These are phyloP conservation scores for Syzygium syzygioides DNA, from an alignment of 441 rosid species.

Conservation along the genomic window DNA sequence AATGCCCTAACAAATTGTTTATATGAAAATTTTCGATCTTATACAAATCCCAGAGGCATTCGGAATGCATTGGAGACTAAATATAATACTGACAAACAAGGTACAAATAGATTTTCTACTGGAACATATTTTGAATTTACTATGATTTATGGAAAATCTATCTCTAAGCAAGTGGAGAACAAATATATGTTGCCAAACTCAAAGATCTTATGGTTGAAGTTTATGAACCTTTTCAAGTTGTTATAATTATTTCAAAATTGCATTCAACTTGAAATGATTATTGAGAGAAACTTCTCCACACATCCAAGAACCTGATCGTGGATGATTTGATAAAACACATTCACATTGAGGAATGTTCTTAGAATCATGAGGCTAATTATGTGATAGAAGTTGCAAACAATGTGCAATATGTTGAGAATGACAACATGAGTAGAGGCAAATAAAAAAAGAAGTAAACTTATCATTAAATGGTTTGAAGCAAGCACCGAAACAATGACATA, in stretches of 20 bases:
- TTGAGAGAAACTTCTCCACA: neutral
- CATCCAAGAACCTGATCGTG: accelerated
- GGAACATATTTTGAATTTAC: neutral
- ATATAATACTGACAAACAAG: neutral
- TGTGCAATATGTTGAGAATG: neutral
- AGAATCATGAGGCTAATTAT: accelerated
- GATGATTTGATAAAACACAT: neutral
- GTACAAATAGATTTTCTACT: neutral
- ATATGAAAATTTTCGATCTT: neutral
- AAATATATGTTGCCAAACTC: neutral
- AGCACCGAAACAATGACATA: neutral
- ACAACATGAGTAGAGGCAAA: neutral
- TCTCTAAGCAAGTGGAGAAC: neutral
- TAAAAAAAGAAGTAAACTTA: neutral
- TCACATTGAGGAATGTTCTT: neutral
- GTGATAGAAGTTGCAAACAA: neutral
- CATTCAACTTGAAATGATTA: neutral
- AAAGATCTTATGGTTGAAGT: neutral
- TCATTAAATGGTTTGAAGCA: neutral
- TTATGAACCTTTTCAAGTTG: neutral
- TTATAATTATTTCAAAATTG: neutral
- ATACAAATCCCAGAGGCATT: neutral
- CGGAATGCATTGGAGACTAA: neutral
- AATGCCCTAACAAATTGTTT: neutral
- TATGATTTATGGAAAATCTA: neutral